A percentile compares a stretch with the other conserved stretches of the same genome.
phyloP scores from a whole-genome alignment of 305 asterid genomes.

The Plantago rigida region DNA sequence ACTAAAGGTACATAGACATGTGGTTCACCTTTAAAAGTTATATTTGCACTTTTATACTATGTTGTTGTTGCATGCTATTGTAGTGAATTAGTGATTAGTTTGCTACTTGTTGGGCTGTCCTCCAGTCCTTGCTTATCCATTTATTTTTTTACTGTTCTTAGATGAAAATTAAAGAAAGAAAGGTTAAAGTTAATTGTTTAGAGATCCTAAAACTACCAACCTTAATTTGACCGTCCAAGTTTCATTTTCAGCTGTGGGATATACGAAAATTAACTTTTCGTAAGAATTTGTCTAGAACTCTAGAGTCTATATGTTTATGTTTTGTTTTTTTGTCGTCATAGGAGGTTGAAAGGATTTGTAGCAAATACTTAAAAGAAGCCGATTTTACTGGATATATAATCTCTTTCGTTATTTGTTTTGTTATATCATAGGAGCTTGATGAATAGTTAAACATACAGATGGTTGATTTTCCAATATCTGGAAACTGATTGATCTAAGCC shows the following conservation, averaged over 20 bases:
- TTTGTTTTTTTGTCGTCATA: no score
- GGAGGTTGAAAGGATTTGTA: no score
- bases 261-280: slow-evolving; percentile 43
- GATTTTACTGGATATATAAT: no score
- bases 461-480: no score
- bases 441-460: no score
- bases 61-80: no score
- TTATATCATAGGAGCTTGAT: no score
- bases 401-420: no score
- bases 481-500: no score
- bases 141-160: not conserved
- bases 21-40: slow-evolving; percentile 14
- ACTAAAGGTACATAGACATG: slow-evolving; percentile 58
- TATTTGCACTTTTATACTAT: not conserved
- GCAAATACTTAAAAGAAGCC: no score
- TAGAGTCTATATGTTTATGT: not conserved
- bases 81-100: no score
- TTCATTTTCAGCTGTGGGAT: slow-evolving; percentile 84
- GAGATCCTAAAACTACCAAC: not conserved
- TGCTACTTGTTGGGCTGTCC: not conserved
- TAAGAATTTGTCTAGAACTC: not conserved
- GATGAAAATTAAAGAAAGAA: not conserved
- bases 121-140: not conserved
- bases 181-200: not conserved
- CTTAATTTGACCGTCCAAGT: slow-evolving; percentile 19